These are phyloP conservation scores for Fagopyrum tataricum DNA, from an alignment of 148 eudicot species.

Conservation along the genomic window DNA sequence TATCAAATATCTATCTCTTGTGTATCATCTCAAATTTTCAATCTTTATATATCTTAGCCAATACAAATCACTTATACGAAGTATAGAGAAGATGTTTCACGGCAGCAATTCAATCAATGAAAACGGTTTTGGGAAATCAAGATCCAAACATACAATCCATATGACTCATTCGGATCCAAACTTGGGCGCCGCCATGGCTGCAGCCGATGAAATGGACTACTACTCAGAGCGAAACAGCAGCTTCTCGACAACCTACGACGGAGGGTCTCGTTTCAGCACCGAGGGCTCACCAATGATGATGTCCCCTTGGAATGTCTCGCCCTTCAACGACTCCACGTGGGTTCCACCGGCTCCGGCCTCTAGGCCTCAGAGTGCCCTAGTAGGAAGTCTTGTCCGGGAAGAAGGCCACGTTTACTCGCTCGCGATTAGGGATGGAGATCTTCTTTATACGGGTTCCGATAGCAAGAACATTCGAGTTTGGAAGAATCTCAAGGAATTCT, in stretches of 20 bases:
- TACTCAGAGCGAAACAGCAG: conserved; percentile 12
- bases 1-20: not conserved
- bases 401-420: conserved; percentile 19
- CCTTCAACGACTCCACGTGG: conserved; percentile 7
- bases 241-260: conserved; percentile 8
- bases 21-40: not conserved
- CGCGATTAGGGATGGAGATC: conserved; percentile 1
- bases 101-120: not conserved
- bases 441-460: conserved; percentile 16
- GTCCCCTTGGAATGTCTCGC: conserved; percentile 13
- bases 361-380: conserved; percentile 13
- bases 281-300: conserved; percentile 18
- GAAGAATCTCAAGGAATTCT: conserved; percentile 11
- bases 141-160: not conserved
- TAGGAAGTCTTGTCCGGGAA: conserved; percentile 15
- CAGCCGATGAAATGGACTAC: not conserved
- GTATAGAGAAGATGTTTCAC: not conserved
- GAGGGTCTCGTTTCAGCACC: not conserved
- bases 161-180: conserved; percentile 10
- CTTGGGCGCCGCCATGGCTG: not conserved
- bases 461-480: conserved; percentile 19
- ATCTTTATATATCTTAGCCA: not conserved
- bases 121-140: not conserved
- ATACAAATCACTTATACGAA: not conserved
- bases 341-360: not conserved